Evolutionary conservation across 106 monocot genomes (phyloP), one percentile per base, ranked within the genome.

Genomic region (Dendrobium huoshanense): DNA sequence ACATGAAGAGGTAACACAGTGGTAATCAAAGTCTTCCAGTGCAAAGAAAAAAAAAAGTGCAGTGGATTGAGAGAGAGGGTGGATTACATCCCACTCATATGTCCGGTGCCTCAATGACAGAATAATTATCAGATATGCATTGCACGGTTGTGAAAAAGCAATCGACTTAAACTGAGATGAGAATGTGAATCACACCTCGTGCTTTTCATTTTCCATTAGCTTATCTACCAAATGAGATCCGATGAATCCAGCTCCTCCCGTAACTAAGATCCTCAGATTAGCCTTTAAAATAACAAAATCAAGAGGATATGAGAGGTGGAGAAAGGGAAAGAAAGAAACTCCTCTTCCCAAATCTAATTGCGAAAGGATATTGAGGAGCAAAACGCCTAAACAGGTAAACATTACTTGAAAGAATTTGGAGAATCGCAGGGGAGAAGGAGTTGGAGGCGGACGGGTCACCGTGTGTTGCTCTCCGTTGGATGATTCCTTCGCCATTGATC

Each of bases 201-300:
- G 83, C 80, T 93, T 93, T 67, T 93, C 90, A 86, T 90, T 93
- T 75, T 93, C 93, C 93, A 93, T 93, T 84, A 93, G 85, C 75
- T 87, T 93, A 81, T 93, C 93, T 7, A 93, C 90, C 75, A 93
- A 80, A 84, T 93, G 93, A 78, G 93, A 93, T 58, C 93, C 93
- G 78, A 93, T 93, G 43, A 93, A 93, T 55, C 93, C 93, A 78
- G 93, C 93, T 24, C 93, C 90, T 4, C 93, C 93, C 27, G 93
- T 83, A 27, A 93, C 93, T 83, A 93, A 73, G 70, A 93, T 88
- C 78, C 93, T 78, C 75, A 93, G 51, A 58, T 93, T 93, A 40
- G 90, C 86, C 90, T 93, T 77, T 56, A 78, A 79, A n/a, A 55
- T 73, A 56, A 83, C 72, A 43, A 70, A 16, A 75, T 31, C 67